Conservation (phyloP, 2,329 filamentous ascomycete genomes). For the Colletotrichum sojae region DNA sequence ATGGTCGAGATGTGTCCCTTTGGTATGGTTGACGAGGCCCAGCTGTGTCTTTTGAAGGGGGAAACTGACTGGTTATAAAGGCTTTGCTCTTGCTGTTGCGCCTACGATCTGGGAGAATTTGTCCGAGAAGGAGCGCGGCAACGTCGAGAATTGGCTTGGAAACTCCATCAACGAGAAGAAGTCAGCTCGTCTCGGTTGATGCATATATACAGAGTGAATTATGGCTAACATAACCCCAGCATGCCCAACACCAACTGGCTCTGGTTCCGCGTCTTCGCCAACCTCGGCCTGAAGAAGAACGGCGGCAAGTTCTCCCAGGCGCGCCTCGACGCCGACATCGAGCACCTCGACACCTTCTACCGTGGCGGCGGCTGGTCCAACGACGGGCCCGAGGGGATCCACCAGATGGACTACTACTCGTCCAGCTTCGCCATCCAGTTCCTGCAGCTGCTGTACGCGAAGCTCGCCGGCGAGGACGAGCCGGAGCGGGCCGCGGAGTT, state of each 20-base stretch:
- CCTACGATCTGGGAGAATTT: slow-evolving; percentile 76
- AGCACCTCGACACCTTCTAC: slow-evolving; percentile 85
- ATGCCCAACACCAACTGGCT: slow-evolving; percentile 81
- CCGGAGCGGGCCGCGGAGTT: slow-evolving; percentile 77
- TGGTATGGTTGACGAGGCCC: slow-evolving; percentile 53
- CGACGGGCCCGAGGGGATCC: slow-evolving; percentile 83
- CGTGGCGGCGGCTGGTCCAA: slow-evolving; percentile 88
- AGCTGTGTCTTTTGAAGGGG: too few relatives aligned
- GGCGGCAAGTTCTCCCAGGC: slow-evolving; percentile 79
- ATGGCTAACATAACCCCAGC: slow-evolving; percentile 56
- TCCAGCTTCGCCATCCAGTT: slow-evolving; percentile 88
- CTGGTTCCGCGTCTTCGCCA: slow-evolving; percentile 89
- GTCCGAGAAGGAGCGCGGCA: slow-evolving; percentile 71
- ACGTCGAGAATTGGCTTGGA: slow-evolving; percentile 80
- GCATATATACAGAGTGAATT: accelerated
- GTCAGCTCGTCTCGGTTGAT: slow-evolving; percentile 50
- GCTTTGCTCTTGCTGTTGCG: slow-evolving; percentile 81
- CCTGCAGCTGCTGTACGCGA: slow-evolving; percentile 82
- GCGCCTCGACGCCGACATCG: slow-evolving; percentile 80
- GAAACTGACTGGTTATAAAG: slow-evolving; percentile 44
- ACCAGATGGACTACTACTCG: slow-evolving; percentile 90
- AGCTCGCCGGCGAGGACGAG: slow-evolving; percentile 77
- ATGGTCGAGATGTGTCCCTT: slow-evolving; percentile 91
- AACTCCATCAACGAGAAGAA: slow-evolving; percentile 85
- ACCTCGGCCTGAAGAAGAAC: slow-evolving; percentile 82